Base-by-base conservation (phyloP, 106 monocot genomes). In the Xerophyta viscosa region DNA sequence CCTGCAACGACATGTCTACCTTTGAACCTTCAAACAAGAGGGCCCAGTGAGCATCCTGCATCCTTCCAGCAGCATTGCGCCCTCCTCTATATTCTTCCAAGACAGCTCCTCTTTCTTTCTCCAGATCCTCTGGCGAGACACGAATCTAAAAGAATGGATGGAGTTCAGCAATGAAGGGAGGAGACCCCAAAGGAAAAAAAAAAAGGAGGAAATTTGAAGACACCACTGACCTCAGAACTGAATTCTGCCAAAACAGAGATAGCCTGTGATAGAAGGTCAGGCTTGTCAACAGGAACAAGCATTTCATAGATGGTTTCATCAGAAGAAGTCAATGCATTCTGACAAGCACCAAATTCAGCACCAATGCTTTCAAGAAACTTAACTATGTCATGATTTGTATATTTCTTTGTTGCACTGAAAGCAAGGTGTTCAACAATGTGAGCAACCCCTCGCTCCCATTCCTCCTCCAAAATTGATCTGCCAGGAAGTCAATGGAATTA, bases 351-450 rank as follows among this genome's bases (percentile, higher is more conserved):
- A 75, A 98, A 98, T 42, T 98, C 98, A 18, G 98, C 98, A 10
- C 98, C 98, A 54, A 98, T 90, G 70, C 98, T 98, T 64, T 98
- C 98, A 18, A 98, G 68, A 77, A 98, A 98, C 66, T 90, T 98
- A 30, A 98, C 74, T 42, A 98, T 86, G 49, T 98, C 98, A 72
- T 98, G 98, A 58, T 90, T 98, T 15, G 82, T 83, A 57, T 90
- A 98, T 51, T 77, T 89, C 63, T 73, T 80, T 41, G 98, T 98
- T 22, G 98, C 98, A 63, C 86, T 98, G 36, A 98, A 98, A 43
- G 98, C 89, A 64, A 98, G 89, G 60, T 90, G 98, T 61, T 98
- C 98, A 51, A 90, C 90, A 37, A 98, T 98, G 60, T 98, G 98
- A 50, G 98, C 89, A 67, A 98, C 90, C 37, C 98, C 98, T 24